Base-by-base conservation (phyloP, 352 stramenopile genomes). In the Phytophthora hibernalis region DNA sequence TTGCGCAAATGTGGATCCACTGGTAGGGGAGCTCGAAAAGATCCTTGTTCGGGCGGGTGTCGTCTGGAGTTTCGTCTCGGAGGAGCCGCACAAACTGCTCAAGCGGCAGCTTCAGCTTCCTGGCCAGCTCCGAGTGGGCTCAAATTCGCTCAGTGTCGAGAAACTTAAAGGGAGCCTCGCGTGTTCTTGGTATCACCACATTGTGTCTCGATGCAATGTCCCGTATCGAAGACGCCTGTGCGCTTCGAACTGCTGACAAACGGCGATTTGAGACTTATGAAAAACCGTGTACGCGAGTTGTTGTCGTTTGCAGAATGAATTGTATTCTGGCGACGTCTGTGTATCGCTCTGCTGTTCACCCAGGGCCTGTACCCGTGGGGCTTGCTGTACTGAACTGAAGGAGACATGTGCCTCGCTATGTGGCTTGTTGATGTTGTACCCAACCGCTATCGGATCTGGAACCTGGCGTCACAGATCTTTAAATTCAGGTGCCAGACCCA, bases 391-490 rank as follows among this genome's bases (percentile, higher is more conserved):
- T 37, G 31, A 37, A 13, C 6, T 37, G 31, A 37, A 37, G 8
- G 31, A 37, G 31, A 9, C 31, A 3, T 37, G 31, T 37, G 12
- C 31, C 31, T 37, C 31, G 31, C 31, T 37, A 9, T 11, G 30
- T 16, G 11, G 30, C 20, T 13, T 40, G 16, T 28, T 24, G 16
- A 28, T 54, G 5, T 30, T 28, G 42, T 16, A 4, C 20, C 11
- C 18, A 7, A 10, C 20, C 10, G 12, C 7, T 26, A 11, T 49
- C 8, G 18, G 10, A 9, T 3, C 42, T 49, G 42, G 10, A 37
- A 8, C 15, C 30, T 56, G 11, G 50, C 35, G 50, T 57, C 50
- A 57, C 35, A 57, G 35, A 22, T 57, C 50, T 2, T 22, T 9
- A 12, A 57, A 57, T 20, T 47, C 50, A 21, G 31, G 6, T 12